Evolutionary conservation across 1,284 basidiomycete species (phyloP).

Genomic region (Neolentinus lepideus): DNA sequence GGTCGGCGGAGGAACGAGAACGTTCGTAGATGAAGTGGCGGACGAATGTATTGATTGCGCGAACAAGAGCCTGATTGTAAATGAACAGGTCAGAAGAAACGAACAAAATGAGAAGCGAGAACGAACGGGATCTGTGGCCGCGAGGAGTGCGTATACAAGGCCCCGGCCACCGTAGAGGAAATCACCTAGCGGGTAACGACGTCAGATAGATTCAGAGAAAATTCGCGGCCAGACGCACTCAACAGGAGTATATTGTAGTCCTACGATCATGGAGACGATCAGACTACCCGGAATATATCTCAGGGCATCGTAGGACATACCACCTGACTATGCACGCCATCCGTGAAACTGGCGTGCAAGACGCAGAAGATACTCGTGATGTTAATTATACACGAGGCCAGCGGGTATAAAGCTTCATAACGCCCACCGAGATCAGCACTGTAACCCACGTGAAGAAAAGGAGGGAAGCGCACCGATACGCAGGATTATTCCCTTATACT

Average conservation of each 20-base stretch:
- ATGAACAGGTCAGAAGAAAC: too few relatives aligned
- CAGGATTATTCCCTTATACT: not conserved
- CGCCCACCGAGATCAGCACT: not conserved
- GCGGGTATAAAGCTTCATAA: slow-evolving; percentile 12
- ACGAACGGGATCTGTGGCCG: slow-evolving; percentile 18
- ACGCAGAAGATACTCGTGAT: slow-evolving; percentile 11
- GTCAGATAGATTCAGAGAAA: too few relatives aligned
- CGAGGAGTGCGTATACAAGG: slow-evolving; percentile 17
- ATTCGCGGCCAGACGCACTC: too few relatives aligned
- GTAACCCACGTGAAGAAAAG: not conserved
- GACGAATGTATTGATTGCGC: too few relatives aligned
- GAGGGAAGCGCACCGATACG: not conserved
- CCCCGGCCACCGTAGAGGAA: slow-evolving; percentile 18
- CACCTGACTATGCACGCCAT: slow-evolving; percentile 8
- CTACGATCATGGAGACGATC: too few relatives aligned
- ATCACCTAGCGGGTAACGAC: not conserved
- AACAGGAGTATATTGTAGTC: too few relatives aligned
- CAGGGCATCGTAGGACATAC: not conserved
- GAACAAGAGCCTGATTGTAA: too few relatives aligned
- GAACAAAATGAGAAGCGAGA: not conserved
- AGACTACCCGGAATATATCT: too few relatives aligned
- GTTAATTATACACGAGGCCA: slow-evolving; percentile 13
- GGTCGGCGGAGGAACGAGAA: too few relatives aligned
- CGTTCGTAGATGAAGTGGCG: too few relatives aligned
- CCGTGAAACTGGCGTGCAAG: slow-evolving; percentile 10